phyloP scores from a whole-genome alignment of 2,329 filamentous ascomycete species.

The Lachnellula subtilissima region DNA sequence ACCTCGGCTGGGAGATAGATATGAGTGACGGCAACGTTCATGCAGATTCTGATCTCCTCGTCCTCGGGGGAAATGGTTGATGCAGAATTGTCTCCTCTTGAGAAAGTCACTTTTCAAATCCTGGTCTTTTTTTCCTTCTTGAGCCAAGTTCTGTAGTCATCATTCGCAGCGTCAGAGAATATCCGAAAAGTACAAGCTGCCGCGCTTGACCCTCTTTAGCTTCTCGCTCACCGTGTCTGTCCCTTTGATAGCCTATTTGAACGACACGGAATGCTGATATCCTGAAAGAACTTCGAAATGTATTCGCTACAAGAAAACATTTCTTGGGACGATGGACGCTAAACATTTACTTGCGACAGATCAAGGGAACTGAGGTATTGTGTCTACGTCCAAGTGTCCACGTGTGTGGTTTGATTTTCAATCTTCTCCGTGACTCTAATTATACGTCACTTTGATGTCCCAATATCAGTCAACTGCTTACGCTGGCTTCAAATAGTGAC shows the following conservation, averaged over 20 bases:
- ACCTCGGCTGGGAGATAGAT: too few relatives aligned
- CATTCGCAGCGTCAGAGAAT: neutral
- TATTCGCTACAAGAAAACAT: constrained; percentile 33
- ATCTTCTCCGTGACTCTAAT: neutral
- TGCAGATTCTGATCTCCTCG: too few relatives aligned
- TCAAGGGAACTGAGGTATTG: constrained; percentile 2
- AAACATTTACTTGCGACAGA: constrained; percentile 2
- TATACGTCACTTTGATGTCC: constrained; percentile 6
- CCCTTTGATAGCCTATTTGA: neutral
- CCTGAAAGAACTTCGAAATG: constrained; percentile 38
- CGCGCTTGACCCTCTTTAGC: constrained; percentile 27
- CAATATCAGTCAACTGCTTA: constrained; percentile 6
- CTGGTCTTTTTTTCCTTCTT: constrained; percentile 7
- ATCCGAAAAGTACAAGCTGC: constrained; percentile 28
- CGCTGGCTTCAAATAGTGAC: constrained; percentile 2
- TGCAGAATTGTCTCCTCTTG: constrained; percentile 32
- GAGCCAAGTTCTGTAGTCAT: neutral
- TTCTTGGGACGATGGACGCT: constrained; percentile 34
- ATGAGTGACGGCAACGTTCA: too few relatives aligned
- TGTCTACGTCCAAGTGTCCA: constrained; percentile 12
- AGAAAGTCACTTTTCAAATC: constrained; percentile 28
- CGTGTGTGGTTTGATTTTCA: constrained; percentile 5
- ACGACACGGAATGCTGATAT: neutral
- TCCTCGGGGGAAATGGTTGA: constrained; percentile 34
- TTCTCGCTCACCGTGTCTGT: constrained; percentile 22